Conservation (phyloP, 2,329 filamentous ascomycete genomes). For the Penicillium sclerotiorum region DNA sequence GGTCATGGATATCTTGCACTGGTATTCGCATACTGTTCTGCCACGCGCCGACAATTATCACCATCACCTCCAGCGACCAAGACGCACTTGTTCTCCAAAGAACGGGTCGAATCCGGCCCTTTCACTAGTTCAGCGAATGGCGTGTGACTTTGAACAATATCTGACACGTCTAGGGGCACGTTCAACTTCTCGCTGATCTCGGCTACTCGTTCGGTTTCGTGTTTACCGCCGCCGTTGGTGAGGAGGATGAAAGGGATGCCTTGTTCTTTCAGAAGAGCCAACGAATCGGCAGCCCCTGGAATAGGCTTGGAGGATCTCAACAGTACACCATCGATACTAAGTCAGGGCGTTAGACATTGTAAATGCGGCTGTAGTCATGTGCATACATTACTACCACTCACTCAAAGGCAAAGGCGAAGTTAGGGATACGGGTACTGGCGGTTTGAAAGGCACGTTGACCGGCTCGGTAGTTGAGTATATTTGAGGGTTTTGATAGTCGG, state of each 20-base stretch:
- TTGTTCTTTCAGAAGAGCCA: slow-evolving; percentile 71
- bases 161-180: slow-evolving; percentile 64
- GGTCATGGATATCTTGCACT: neutral
- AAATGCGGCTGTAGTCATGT: neutral
- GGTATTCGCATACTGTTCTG: slow-evolving; percentile 57
- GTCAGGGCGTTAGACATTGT: slow-evolving; percentile 11
- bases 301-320: slow-evolving; percentile 79
- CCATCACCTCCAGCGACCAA: slow-evolving; percentile 73
- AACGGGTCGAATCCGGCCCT: slow-evolving; percentile 55
- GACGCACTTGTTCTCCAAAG: slow-evolving; percentile 67
- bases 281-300: slow-evolving; percentile 72
- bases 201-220: slow-evolving; percentile 71
- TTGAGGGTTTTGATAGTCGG: slow-evolving; percentile 28
- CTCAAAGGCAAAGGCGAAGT: slow-evolving; percentile 52
- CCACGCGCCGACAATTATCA: slow-evolving; percentile 70
- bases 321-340: slow-evolving; percentile 90
- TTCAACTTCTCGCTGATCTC: slow-evolving; percentile 69
- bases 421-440: slow-evolving; percentile 34
- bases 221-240: slow-evolving; percentile 91
- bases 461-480: slow-evolving; percentile 18
- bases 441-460: slow-evolving; percentile 33
- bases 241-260: slow-evolving; percentile 89
- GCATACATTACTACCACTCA: slow-evolving; percentile 29
- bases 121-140: slow-evolving; percentile 75
- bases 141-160: slow-evolving; percentile 89